Evolutionary conservation across 2,329 filamentous ascomycete genomes (phyloP).

Genomic region (Davidsoniella australis): DNA sequence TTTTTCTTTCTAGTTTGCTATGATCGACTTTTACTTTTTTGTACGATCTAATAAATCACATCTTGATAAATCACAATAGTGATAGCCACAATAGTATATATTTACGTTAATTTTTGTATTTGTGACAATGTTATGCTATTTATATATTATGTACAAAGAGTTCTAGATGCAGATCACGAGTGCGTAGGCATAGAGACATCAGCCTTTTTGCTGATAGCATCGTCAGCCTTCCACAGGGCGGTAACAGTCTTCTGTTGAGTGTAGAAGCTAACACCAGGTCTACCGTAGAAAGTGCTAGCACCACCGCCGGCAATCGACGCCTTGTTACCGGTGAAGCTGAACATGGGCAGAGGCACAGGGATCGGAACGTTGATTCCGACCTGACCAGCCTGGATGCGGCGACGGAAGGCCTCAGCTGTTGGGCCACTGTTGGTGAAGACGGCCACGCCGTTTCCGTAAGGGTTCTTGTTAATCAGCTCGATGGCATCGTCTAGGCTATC

Average conservation of each 20-base stretch:
- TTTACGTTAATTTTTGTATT: background rate
- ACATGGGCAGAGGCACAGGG: constrained; percentile 53
- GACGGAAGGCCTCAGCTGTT: constrained; percentile 62
- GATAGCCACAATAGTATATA: background rate
- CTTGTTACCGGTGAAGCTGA: constrained; percentile 65
- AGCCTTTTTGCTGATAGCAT: constrained; percentile 64
- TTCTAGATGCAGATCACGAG: constrained; percentile 2
- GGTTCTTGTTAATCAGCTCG: constrained; percentile 66
- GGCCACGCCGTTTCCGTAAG: constrained; percentile 73
- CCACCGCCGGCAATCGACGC: constrained; percentile 83
- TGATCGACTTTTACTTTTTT: too few relatives aligned
- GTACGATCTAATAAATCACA: background rate
- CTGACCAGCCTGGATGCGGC: constrained; percentile 69
- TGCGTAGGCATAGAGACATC: constrained; percentile 66
- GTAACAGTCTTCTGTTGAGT: constrained; percentile 98
- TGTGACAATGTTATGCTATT: background rate
- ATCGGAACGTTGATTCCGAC: constrained; percentile 76
- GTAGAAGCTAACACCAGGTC: constrained; percentile 83
- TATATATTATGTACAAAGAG: background rate
- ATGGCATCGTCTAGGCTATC: constrained; percentile 66
- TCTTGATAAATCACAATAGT: background rate
- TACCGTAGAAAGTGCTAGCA: constrained; percentile 87
- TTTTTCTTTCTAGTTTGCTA: too few relatives aligned
- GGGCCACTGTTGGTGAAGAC: constrained; percentile 69
- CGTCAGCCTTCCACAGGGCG: constrained; percentile 47